phyloP scores from a whole-genome alignment of 2,329 filamentous ascomycete genomes.

The Lomentospora prolificans region DNA sequence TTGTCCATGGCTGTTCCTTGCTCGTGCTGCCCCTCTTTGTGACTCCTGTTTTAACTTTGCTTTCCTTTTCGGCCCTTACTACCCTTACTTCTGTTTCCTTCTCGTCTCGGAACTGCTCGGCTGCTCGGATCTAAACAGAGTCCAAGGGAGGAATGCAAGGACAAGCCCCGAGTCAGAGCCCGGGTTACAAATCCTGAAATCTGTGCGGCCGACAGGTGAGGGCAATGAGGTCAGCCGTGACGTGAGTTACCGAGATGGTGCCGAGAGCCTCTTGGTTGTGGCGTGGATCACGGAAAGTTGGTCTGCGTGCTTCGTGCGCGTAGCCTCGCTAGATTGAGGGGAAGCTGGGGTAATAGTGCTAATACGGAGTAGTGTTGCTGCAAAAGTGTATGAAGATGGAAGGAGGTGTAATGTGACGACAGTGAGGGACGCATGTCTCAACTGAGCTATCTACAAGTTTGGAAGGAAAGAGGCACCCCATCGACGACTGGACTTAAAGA shows the following conservation, averaged over 20 bases:
- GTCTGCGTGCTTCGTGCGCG: not conserved
- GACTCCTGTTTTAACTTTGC: not conserved
- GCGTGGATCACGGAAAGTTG: not conserved
- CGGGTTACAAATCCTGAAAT: not conserved
- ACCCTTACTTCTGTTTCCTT: not conserved
- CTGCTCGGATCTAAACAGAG: not conserved
- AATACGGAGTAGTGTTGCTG: not conserved
- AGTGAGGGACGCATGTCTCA: not conserved
- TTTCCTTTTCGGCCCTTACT: not conserved
- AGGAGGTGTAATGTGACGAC: not conserved
- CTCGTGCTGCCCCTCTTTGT: not conserved
- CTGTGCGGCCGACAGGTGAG: not conserved
- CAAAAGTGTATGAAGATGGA: not conserved
- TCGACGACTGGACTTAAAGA: too few relatives aligned
- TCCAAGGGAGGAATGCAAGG: not conserved
- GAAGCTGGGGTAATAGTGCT: not conserved
- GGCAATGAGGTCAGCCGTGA: not conserved
- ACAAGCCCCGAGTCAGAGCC: not conserved
- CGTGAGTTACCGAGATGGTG: not conserved
- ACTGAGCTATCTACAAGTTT: not conserved
- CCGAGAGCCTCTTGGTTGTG: not conserved
- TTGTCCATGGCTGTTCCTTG: slow-evolving; percentile 24
- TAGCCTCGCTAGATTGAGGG: not conserved
- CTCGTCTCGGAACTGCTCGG: not conserved
- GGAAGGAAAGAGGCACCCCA: not conserved